Percentiles rank a stretch among this genome's conserved stretches.
Conservation (phyloP, 257 asterid genomes). For the Coffea eugenioides region DNA sequence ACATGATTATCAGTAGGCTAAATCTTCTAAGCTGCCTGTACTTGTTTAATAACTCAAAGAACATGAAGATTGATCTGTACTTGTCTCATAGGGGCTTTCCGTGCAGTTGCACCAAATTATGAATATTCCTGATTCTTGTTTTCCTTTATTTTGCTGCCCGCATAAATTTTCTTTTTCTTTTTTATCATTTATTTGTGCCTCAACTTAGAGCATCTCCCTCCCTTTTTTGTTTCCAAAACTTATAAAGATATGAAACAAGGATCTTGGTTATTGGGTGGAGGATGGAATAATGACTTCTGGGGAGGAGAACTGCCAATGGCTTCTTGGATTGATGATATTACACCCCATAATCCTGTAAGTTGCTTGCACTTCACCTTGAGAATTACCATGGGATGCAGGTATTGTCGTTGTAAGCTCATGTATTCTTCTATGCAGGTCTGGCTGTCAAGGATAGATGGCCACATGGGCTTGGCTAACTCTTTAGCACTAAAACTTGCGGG, state of each 20-base stretch:
- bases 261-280: slow-evolving; percentile 91
- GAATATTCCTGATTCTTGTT: neutral
- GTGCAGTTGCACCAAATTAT: neutral
- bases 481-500: slow-evolving; percentile 73
- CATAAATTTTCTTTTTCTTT: neutral
- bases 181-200: neutral
- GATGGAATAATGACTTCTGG: slow-evolving; percentile 97
- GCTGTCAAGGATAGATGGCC: slow-evolving; percentile 95
- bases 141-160: neutral
- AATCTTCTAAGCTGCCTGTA: too few species aligned
- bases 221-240: slow-evolving; percentile 16
- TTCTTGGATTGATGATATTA: slow-evolving; percentile 88
- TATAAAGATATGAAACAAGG: slow-evolving; percentile 58
- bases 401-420: slow-evolving; percentile 6
- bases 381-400: slow-evolving; percentile 19
- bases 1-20: too few species aligned
- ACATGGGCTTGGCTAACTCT: slow-evolving; percentile 97
- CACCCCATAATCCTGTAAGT: slow-evolving; percentile 84
- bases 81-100: neutral
- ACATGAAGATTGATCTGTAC: neutral
- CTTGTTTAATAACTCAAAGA: neutral
- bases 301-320: slow-evolving; percentile 93
- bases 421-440: slow-evolving; percentile 60
- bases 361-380: slow-evolving; percentile 15
- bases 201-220: slow-evolving; percentile 13